Percentiles rank a stretch among this genome's conserved stretches.
Conservation (phyloP, 1,284 basidiomycete genomes). For the Ceratobasidium sp. region DNA sequence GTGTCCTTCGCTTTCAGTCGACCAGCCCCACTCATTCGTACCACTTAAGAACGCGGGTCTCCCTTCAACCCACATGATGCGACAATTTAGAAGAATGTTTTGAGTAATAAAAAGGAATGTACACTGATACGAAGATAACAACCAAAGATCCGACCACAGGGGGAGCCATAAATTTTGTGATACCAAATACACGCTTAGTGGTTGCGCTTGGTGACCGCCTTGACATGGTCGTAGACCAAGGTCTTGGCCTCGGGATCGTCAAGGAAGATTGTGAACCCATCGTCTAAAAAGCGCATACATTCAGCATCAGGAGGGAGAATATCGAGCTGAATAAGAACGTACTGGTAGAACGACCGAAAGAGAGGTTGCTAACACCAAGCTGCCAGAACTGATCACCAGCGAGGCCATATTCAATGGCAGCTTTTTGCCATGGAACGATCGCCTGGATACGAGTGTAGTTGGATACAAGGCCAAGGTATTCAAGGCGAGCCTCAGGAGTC, state of each 20-base stretch:
- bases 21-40: no score
- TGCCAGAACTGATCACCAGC: constrained; percentile 48
- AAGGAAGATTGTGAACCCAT: constrained; percentile 48
- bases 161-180: no score
- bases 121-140: no score
- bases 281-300: constrained; percentile 26
- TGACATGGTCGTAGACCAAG: constrained; percentile 47
- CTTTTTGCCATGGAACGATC: constrained; percentile 46
- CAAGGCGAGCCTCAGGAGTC: constrained; percentile 43
- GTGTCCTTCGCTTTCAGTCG: no score
- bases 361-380: constrained; percentile 46
- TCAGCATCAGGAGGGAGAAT: not conserved
- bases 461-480: constrained; percentile 43
- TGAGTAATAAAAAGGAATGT: no score
- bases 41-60: no score
- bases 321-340: constrained; percentile 17
- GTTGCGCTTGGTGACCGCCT: constrained; percentile 44
- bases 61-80: no score
- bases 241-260: constrained; percentile 46
- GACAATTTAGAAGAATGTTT: no score
- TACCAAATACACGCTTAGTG: constrained; percentile 5
- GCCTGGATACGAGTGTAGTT: constrained; percentile 47
- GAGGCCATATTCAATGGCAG: constrained; percentile 41
- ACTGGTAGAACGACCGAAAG: constrained; percentile 46
- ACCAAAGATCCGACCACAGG: no score